phyloP scores from a whole-genome alignment of 129 eudicot genomes.

The Saposhnikovia divaricata region DNA sequence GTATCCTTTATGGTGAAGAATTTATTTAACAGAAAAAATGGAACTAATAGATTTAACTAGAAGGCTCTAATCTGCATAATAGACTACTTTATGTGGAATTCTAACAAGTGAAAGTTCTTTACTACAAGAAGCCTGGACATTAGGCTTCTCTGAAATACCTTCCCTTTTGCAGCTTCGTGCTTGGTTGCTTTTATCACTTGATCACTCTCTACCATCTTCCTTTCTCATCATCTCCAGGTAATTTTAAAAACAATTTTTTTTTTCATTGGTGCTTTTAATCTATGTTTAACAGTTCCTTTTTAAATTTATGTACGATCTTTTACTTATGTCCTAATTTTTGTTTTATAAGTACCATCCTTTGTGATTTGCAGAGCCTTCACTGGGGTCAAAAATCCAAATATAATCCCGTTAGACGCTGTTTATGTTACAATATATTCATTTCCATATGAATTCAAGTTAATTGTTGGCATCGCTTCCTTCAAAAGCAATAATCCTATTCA shows the following conservation, averaged over 20 bases:
- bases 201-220: constrained; percentile 93
- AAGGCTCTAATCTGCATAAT: neutral
- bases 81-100: neutral
- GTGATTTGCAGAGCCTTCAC: constrained; percentile 58
- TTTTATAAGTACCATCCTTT: neutral
- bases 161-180: constrained; percentile 63
- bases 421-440: constrained; percentile 83
- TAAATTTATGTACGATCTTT: neutral
- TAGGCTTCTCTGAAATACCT: neutral
- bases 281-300: constrained; percentile 2
- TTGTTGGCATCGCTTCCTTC: constrained; percentile 69
- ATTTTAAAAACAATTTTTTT: neutral
- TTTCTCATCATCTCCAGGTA: constrained; percentile 92
- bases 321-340: neutral
- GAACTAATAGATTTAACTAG: too few species aligned
- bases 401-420: constrained; percentile 83
- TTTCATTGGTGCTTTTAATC: neutral
- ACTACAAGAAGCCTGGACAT: neutral
- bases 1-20: too few species aligned
- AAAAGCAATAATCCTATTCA: constrained; percentile 85
- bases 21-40: too few species aligned
- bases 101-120: neutral
- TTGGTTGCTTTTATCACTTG: constrained; percentile 91
- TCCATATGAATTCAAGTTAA: constrained; percentile 90
- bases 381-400: constrained; percentile 46